Evolutionary conservation across 2,329 filamentous ascomycete genomes (phyloP), one percentile per base, ranked within the genome.

Genomic region (Leptosphaerulina australis): DNA sequence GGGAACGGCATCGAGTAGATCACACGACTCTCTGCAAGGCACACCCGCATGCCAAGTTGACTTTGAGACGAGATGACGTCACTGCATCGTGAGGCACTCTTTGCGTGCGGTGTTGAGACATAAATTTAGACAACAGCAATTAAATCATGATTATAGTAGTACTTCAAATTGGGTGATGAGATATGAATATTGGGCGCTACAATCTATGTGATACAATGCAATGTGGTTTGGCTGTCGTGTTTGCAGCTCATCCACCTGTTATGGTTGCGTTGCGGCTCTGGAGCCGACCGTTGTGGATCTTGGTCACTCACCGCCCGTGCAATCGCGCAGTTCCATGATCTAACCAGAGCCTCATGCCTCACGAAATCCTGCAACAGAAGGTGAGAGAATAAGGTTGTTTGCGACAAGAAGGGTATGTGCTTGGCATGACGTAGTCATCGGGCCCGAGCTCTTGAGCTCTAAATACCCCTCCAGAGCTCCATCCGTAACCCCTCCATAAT

Each of bases 391-490:
- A 39, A n/a, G 17, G 22, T 46, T 47, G 49, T 33, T 34, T 37
- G 38, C 28, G 15, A 8, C 14, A 38, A 29, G 25, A 14, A 31
- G n/a, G 31, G 29, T 45, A 44, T 30, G 55, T 36, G 40, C 66
- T 69, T 69, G 66, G 67, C 67, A 67, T 71, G 67, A 70, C 66
- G 67, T 68, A 68, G 33, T 35, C 4, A 43, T 26, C 22, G 39
- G 56, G 56, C 54, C 60, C 51, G 55, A 59, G 55, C 60, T 60
- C 58, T 50, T 29, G 36, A 61, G 62, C 59, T 62, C 61, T 66
- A 61, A 59, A 58, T 62, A 61, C 67, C 67, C 67, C 68, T 70
- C 68, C 60, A 69, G 62, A 67, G 62, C 63, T 55, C 43, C 41
- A 24, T 33, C 20, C 44, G 56, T 54, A 29, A 43, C 59, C 53